Evolutionary conservation across 257 asterid species (phyloP).

Genomic region (Gynochthodes officinalis): DNA sequence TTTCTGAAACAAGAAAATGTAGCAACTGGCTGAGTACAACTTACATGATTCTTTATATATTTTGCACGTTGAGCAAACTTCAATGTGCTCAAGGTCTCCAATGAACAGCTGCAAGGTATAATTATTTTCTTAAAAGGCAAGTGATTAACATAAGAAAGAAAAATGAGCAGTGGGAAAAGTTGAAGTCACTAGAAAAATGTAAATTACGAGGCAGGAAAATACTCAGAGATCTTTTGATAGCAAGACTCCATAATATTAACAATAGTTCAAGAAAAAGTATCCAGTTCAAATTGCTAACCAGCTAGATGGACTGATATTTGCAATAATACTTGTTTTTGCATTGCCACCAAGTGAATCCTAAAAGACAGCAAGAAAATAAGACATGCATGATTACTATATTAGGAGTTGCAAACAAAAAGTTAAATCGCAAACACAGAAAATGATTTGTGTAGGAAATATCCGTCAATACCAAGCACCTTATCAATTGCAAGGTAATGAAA

Average conservation of each 20-base stretch:
- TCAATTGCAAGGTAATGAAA: not conserved
- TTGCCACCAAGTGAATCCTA: conserved; percentile 99
- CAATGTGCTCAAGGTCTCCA: conserved; percentile 83
- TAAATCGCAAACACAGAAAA: not conserved
- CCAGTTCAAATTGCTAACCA: conserved; percentile 38
- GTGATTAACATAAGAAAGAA: not conserved
- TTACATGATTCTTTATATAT: conserved; percentile 75
- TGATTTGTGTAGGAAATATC: not conserved
- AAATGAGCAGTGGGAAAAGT: not conserved
- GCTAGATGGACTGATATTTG: conserved; percentile 88
- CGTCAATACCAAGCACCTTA: not conserved
- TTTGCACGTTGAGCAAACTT: conserved; percentile 94
- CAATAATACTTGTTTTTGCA: conserved; percentile 92
- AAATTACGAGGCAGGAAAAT: not conserved
- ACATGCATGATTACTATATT: not conserved
- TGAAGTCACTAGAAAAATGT: not conserved
- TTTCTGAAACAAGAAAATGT: not conserved
- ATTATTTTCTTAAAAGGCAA: not conserved
- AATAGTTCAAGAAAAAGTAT: conserved; percentile 3
- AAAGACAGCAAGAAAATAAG: conserved; percentile 6
- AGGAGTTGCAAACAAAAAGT: not conserved
- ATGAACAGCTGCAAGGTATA: conserved; percentile 56
- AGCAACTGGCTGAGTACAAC: not conserved
- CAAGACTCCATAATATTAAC: not conserved
- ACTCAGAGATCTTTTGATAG: not conserved